Evolutionary conservation across 2,329 filamentous ascomycete species (phyloP), one percentile per base, ranked within the genome.

Genomic region (Moelleriella libera): DNA sequence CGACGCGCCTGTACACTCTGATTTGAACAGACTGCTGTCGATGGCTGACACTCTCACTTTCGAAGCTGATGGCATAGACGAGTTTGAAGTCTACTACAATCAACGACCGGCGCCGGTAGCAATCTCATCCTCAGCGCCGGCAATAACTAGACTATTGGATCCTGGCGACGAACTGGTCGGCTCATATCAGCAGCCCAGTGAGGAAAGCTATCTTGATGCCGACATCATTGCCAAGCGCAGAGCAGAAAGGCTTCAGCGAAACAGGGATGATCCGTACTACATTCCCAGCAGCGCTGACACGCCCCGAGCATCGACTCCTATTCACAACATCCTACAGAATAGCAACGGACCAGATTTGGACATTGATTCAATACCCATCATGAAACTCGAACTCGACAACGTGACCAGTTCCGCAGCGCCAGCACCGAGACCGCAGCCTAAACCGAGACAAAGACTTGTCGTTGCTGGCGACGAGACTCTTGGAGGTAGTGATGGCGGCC

Each of bases 221-320:
- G 83, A 88, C 55, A 86, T 87, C 44, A 61, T 86, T 41, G 84
- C 85, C 5, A 75, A 81, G 52, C 77, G 85, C 52, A 85, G 82
- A 55, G 79, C 82, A 4, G 87, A 95, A 59, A 77, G 89, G 9
- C 68, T 75, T 48, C 88, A 94, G 60, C 78, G 88, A 48, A 87
- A 95, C 62, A 85, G 78, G 55, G 90, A 97, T 59, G 92, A 98
- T 57, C 92, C 92, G 1, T 98, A 95, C 63, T 98, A 98, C 60
- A 97, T 98, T 58, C 69, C 66, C 37, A 69, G 66, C 41, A 21
- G 31, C 12, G 71, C 70, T 30, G 67, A 66, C n/a, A 65, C 68
- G 1, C 79, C 78, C 4, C 78, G 79, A 34, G 75, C 76, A 5
- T 83, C 83, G 0, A 90, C 85, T 1, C 86, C 86, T 0, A 81